Evolutionary conservation across 164 flowering plant genomes (phyloP).

Genomic region (Magnolia kwangsiensis): DNA sequence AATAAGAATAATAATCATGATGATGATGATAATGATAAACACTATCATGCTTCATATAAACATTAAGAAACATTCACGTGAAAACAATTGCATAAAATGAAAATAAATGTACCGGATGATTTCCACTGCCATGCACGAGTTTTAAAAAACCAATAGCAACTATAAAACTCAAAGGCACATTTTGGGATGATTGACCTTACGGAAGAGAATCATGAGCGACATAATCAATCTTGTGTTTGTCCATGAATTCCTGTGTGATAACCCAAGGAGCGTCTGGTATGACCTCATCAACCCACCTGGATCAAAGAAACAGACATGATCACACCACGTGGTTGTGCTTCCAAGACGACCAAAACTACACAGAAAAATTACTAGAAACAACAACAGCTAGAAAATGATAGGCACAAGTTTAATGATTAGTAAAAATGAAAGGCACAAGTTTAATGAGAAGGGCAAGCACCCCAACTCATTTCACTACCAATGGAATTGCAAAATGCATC

Average conservation of each 20-base stretch:
- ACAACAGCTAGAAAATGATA: background rate
- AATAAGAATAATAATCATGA: background rate
- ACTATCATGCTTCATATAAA: background rate
- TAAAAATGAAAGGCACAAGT: background rate
- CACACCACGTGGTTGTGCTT: background rate
- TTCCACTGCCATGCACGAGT: background rate
- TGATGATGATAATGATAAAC: too few relatives aligned
- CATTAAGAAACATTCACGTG: constrained; percentile 1
- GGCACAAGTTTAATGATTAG: background rate
- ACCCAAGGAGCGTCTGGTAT: constrained; percentile 99
- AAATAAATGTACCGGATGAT: background rate
- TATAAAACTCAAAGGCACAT: background rate
- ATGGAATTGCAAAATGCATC: background rate
- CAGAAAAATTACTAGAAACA: background rate
- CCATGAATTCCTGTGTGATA: constrained; percentile 66
- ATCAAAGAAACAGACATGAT: background rate
- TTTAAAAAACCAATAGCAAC: background rate
- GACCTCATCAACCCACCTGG: constrained; percentile 99
- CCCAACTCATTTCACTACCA: background rate
- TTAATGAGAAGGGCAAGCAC: background rate
- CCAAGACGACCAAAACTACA: background rate
- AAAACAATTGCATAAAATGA: background rate
- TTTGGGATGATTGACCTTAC: constrained; percentile 49
- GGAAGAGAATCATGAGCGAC: constrained; percentile 99
- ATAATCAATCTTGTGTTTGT: constrained; percentile 78